A percentile compares a stretch with the other conserved stretches of the same genome.
Conservation (phyloP, 2,329 filamentous ascomycete genomes). For the Mycocentrospora acerina region DNA sequence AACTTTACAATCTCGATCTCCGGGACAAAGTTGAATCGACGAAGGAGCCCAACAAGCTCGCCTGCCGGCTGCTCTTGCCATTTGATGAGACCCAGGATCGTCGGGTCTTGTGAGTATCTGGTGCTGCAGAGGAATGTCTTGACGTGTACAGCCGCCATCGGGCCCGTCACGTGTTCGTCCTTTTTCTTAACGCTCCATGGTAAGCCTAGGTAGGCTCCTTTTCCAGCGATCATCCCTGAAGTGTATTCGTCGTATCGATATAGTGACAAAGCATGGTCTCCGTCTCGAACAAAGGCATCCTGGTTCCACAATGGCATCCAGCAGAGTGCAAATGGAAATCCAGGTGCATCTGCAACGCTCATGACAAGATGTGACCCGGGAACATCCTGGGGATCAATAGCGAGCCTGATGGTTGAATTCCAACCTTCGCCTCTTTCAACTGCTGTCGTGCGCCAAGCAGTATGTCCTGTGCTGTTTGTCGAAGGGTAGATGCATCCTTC, state of each 20-base stretch:
- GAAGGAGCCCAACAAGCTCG: slow-evolving; percentile 72
- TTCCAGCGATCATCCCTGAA: slow-evolving; percentile 69
- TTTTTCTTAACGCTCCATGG: slow-evolving; percentile 78
- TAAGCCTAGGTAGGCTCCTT: slow-evolving; percentile 81
- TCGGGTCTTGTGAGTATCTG: slow-evolving; percentile 87
- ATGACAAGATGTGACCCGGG: slow-evolving; percentile 82
- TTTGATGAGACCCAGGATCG: slow-evolving; percentile 77
- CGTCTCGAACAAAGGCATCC: slow-evolving; percentile 85
- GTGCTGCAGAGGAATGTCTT: slow-evolving; percentile 93
- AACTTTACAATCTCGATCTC: slow-evolving; percentile 98
- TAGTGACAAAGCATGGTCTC: slow-evolving; percentile 74
- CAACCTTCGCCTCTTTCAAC: slow-evolving; percentile 78
- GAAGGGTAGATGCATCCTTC: slow-evolving; percentile 85
- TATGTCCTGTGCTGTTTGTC: slow-evolving; percentile 75
- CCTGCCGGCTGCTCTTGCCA: slow-evolving; percentile 78
- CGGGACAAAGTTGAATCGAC: slow-evolving; percentile 86
- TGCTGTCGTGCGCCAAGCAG: slow-evolving; percentile 85
- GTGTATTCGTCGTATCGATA: slow-evolving; percentile 94
- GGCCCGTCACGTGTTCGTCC: slow-evolving; percentile 72
- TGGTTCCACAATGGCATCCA: slow-evolving; percentile 94
- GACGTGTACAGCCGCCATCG: slow-evolving; percentile 75
- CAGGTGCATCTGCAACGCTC: slow-evolving; percentile 82
- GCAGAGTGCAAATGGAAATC: slow-evolving; percentile 84
- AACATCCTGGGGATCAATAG: slow-evolving; percentile 77
- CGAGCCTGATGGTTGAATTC: slow-evolving; percentile 84